phyloP scores from a whole-genome alignment of 176 grass and related monocot genomes.

The Avena atlantica region DNA sequence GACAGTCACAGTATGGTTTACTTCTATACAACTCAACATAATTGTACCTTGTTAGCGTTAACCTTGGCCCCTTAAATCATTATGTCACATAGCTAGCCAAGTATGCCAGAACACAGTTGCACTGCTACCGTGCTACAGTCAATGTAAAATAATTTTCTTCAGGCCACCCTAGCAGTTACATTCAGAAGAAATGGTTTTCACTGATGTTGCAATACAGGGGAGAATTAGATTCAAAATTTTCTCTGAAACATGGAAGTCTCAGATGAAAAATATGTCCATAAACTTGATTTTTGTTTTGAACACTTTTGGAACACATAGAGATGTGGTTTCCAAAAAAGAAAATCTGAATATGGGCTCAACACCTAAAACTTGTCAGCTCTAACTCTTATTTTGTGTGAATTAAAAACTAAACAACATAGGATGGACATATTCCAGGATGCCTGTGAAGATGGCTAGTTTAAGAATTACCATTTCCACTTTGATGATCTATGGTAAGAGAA shows the following conservation, averaged over 20 bases:
- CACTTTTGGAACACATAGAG: not conserved
- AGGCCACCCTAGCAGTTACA: not conserved
- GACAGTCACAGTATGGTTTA: not conserved
- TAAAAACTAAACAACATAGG: not conserved
- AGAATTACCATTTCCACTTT: constrained; percentile 69
- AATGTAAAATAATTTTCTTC: constrained; percentile 9
- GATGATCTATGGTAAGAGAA: constrained; percentile 70
- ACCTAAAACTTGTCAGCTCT: not conserved
- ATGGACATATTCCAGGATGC: constrained; percentile 5
- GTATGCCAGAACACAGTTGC: not conserved
- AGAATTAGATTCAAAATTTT: not conserved
- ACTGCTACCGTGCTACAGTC: constrained; percentile 8
- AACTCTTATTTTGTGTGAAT: not conserved
- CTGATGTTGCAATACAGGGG: not conserved
- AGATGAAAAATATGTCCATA: not conserved
- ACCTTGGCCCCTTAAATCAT: constrained; percentile 2
- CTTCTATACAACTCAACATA: not conserved
- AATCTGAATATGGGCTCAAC: not conserved
- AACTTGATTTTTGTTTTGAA: not conserved
- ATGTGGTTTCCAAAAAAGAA: not conserved
- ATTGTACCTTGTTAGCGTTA: not conserved
- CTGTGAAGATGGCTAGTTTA: not conserved
- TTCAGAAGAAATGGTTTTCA: not conserved
- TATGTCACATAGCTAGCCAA: constrained; percentile 17
- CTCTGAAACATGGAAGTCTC: not conserved